phyloP scores from a whole-genome alignment of 2,329 filamentous ascomycete genomes.

The Alternaria brassicae region DNA sequence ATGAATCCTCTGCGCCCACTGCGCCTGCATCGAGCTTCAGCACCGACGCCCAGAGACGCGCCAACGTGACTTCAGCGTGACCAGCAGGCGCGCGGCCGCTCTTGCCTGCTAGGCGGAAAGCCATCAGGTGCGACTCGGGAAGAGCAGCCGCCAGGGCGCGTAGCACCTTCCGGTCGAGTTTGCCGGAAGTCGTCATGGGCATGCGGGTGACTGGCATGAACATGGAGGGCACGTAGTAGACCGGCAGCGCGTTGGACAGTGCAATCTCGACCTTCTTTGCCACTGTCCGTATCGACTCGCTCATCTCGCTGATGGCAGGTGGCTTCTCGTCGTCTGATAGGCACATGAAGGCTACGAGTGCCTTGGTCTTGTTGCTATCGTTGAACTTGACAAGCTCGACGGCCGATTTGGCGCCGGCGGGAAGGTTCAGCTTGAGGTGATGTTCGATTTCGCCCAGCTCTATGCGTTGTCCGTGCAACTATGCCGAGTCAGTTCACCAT shows the following conservation, averaged over 20 bases:
- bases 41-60: slow-evolving; percentile 50
- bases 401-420: slow-evolving; percentile 49
- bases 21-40: slow-evolving; percentile 49
- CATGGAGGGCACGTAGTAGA: slow-evolving; percentile 55
- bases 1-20: slow-evolving; percentile 55
- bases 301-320: slow-evolving; percentile 31
- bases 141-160: slow-evolving; percentile 46
- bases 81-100: slow-evolving; percentile 40
- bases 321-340: slow-evolving; percentile 37
- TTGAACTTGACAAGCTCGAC: slow-evolving; percentile 52
- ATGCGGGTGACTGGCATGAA: slow-evolving; percentile 54
- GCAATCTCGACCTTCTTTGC: slow-evolving; percentile 37
- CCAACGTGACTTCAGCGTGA: slow-evolving; percentile 28
- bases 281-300: slow-evolving; percentile 21
- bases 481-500: slow-evolving; percentile 37
- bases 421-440: slow-evolving; percentile 49
- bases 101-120: slow-evolving; percentile 40
- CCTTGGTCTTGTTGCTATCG: slow-evolving; percentile 34
- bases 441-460: slow-evolving; percentile 57
- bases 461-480: slow-evolving; percentile 55
- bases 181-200: slow-evolving; percentile 54
- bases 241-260: slow-evolving; percentile 44
- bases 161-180: slow-evolving; percentile 53
- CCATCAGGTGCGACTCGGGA: slow-evolving; percentile 33
- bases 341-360: slow-evolving; percentile 41